A percentile compares a stretch with the other conserved stretches of the same genome.
Evolutionary conservation across 371 early-diverging fungal genomes (phyloP).

Genomic region (Mucor irregularis): DNA sequence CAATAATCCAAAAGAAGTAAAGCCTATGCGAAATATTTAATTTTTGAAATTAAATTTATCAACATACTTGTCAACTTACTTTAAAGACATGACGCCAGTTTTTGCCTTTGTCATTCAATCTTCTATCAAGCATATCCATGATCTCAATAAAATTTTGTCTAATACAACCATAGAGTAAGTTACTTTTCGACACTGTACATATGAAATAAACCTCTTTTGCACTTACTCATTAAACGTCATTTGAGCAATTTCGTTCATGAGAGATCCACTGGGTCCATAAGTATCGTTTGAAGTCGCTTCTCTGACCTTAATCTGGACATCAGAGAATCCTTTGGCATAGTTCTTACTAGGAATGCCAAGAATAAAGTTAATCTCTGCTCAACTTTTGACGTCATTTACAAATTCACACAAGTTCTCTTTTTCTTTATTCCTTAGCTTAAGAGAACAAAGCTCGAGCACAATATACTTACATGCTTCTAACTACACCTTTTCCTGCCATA

Average conservation of each 20-base stretch:
- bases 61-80: slow-evolving; percentile 59
- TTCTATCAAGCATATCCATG: slow-evolving; percentile 97
- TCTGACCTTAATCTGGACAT: slow-evolving; percentile 94
- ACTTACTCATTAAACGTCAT: slow-evolving; percentile 85
- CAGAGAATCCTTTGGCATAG: slow-evolving; percentile 93
- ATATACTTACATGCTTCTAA: slow-evolving; percentile 31
- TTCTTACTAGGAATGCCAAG: slow-evolving; percentile 75
- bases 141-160: slow-evolving; percentile 92
- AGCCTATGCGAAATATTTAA: slow-evolving; percentile 29
- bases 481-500: slow-evolving; percentile 31
- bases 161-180: not conserved
- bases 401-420: not conserved
- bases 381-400: not conserved
- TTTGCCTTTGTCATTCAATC: slow-evolving; percentile 95
- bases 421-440: not conserved
- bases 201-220: too few species aligned
- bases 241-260: slow-evolving; percentile 90
- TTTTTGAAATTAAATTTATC: too few species aligned
- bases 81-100: slow-evolving; percentile 99
- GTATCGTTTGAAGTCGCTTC: slow-evolving; percentile 94
- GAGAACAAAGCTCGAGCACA: too few species aligned
- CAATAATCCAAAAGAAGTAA: slow-evolving; percentile 72
- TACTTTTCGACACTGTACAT: not conserved
- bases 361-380: not conserved
- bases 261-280: slow-evolving; percentile 80